Evolutionary conservation across 2,329 filamentous ascomycete species (phyloP), one percentile per base, ranked within the genome.

Genomic region (Penicillium sp.): DNA sequence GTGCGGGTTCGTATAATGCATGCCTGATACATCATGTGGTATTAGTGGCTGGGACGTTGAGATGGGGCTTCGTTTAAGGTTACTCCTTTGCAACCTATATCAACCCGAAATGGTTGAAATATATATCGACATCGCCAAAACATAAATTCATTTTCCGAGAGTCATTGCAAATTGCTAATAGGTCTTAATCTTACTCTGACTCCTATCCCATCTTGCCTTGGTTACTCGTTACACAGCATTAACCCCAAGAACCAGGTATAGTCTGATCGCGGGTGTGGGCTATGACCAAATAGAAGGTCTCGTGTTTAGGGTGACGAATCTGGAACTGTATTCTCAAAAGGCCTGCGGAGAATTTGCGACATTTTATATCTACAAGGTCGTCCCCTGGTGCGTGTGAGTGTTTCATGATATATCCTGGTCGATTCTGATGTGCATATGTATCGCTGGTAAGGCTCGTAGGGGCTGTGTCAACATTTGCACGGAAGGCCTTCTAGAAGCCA

Each of bases 381-480:
- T 34, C 7, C 40, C 48, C 24, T 45, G 53, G 13, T 26, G 10
- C 10, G 3, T 8, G 6, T n/a, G 20, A 5, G 32, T 43, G 53
- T 51, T 55, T 55, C 53, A 51, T 38, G 14, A 51, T 35, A 44
- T 53, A 55, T 35, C 53, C 47, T 20, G 39, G 47, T 45, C 20
- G 22, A 22, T 38, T 51, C 7, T 38, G 31, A 29, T 5, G 31
- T 50, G 38, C 29, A n/a, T 49, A 13, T 40, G 40, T 44, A 9
- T 53, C 24, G n/a, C 29, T 24, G 9, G 37, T 40, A 32, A 51
- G 16, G 37, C 13, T 22, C 20, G 34, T 10, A 29, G 18, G 26
- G 26, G 7, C 22, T 18, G 20, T 18, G 10, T 20, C 26, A 18
- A 49, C 3, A 29, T 32, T 40, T 53, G 44, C 44, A 39, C 32